phyloP scores from a whole-genome alignment of 257 asterid species.

The Avicennia marina region DNA sequence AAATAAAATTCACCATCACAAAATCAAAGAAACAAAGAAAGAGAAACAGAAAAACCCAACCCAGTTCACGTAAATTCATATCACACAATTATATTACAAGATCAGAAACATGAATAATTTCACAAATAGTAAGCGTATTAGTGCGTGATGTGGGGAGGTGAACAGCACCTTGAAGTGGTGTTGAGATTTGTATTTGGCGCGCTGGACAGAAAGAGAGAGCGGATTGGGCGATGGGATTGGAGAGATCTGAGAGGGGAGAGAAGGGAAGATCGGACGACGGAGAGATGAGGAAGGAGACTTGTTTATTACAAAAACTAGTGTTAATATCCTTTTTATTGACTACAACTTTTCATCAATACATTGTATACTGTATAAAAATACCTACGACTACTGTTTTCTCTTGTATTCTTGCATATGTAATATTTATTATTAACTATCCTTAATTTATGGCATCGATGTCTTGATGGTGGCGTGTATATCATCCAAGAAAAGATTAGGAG shows the following conservation, averaged over 20 bases:
- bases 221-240: conserved; percentile 47
- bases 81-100: neutral
- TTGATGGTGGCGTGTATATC: too few species aligned
- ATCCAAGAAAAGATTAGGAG: too few species aligned
- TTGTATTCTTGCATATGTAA: too few species aligned
- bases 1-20: neutral
- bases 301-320: too few species aligned
- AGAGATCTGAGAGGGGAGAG: conserved; percentile 43
- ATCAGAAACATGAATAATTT: neutral
- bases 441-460: too few species aligned
- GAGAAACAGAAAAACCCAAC: neutral
- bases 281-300: conserved; percentile 39
- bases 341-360: too few species aligned
- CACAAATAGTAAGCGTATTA: conserved; percentile 2
- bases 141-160: neutral
- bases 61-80: neutral
- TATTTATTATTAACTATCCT: too few species aligned
- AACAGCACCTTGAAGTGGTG: conserved; percentile 16
- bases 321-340: too few species aligned
- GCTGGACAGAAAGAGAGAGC: conserved; percentile 22
- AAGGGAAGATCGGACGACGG: conserved; percentile 61
- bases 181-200: conserved; percentile 56
- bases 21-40: neutral
- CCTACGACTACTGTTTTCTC: too few species aligned
- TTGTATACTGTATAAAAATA: too few species aligned